Evolutionary conservation across 1,139 yeast species (phyloP).

Genomic region (Arxiozyma slooffiae): DNA sequence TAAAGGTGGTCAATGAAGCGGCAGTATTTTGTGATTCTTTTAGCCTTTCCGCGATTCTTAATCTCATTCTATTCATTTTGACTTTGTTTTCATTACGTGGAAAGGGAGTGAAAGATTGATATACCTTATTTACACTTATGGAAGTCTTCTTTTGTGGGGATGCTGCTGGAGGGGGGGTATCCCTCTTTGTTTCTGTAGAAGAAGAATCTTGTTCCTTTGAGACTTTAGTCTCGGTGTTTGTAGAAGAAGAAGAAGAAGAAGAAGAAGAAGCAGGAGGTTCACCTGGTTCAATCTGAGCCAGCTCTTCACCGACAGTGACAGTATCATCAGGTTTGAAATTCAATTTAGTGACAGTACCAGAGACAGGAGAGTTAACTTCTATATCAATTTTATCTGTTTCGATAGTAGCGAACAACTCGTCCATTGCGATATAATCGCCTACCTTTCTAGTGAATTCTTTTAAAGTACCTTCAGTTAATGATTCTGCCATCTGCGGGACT

Average conservation of each 20-base stretch:
- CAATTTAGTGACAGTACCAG: conserved; percentile 82
- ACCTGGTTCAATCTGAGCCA: conserved; percentile 85
- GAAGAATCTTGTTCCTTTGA: conserved; percentile 4
- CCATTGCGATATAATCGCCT: conserved; percentile 82
- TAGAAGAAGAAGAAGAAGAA: conserved; percentile 12
- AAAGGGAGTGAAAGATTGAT: conserved; percentile 46
- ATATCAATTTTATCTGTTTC: conserved; percentile 98
- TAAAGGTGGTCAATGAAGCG: conserved; percentile 94
- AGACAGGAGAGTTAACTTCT: conserved; percentile 87
- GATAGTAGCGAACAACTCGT: conserved; percentile 90
- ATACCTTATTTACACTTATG: conserved; percentile 30
- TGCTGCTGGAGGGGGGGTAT: conserved; percentile 11
- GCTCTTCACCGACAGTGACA: conserved; percentile 92
- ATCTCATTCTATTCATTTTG: conserved; percentile 99
- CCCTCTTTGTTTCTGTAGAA: conserved; percentile 18
- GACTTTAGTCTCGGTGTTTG: conserved; percentile 6
- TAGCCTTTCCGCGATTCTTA: conserved; percentile 97
- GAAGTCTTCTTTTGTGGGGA: neutral
- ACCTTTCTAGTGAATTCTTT: conserved; percentile 67
- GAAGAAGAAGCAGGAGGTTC: conserved; percentile 51
- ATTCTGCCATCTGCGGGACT: conserved; percentile 98
- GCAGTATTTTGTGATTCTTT: conserved; percentile 99
- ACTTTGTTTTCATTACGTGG: conserved; percentile 85
- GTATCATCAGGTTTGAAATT: conserved; percentile 83
- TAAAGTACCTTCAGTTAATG: conserved; percentile 94